Percentiles rank a stretch among this genome's conserved stretches.
phyloP scores from a whole-genome alignment of 2,329 filamentous ascomycete species.

The Ophiocordyceps australis region DNA sequence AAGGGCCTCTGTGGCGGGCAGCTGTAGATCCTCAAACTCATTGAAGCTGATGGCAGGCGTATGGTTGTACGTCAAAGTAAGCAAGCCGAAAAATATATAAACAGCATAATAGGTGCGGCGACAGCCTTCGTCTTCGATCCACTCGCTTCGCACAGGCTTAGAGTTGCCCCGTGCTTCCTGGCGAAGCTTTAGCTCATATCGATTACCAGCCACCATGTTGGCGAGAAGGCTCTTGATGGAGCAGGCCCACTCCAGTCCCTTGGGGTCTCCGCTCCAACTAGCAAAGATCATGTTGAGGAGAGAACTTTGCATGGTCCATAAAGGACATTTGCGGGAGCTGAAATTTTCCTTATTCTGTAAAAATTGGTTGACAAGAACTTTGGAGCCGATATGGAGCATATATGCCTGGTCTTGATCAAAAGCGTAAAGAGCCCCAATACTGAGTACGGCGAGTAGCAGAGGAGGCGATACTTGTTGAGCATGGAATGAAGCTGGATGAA shows the following conservation, averaged over 20 bases:
- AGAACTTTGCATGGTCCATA: conserved; percentile 97
- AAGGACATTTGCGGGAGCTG: conserved; percentile 87
- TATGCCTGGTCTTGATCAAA: conserved; percentile 97
- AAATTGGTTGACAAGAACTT: conserved; percentile 93
- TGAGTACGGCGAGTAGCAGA: conserved; percentile 74
- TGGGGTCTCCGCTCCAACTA: conserved; percentile 96
- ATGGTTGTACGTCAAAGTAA: conserved; percentile 94
- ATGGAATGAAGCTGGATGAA: conserved; percentile 82
- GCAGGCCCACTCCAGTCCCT: conserved; percentile 95
- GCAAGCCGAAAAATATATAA: conserved; percentile 94
- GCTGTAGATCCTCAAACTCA: conserved; percentile 82
- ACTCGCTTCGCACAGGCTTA: conserved; percentile 66
- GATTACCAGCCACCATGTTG: conserved; percentile 96
- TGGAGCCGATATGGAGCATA: conserved; percentile 92
- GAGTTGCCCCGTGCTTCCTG: conserved; percentile 69
- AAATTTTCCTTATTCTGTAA: conserved; percentile 97
- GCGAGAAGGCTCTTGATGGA: conserved; percentile 96
- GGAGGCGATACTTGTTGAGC: conserved; percentile 66
- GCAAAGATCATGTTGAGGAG: conserved; percentile 97
- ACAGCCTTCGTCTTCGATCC: conserved; percentile 94
- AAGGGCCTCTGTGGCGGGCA: conserved; percentile 83
- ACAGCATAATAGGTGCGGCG: conserved; percentile 94
- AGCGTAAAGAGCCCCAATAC: conserved; percentile 88
- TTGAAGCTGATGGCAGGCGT: conserved; percentile 97
- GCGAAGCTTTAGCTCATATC: conserved; percentile 87